These are phyloP conservation scores for Zygotorulaspora florentina DNA, from an alignment of 805 yeast genomes.

Conservation along the genomic window DNA sequence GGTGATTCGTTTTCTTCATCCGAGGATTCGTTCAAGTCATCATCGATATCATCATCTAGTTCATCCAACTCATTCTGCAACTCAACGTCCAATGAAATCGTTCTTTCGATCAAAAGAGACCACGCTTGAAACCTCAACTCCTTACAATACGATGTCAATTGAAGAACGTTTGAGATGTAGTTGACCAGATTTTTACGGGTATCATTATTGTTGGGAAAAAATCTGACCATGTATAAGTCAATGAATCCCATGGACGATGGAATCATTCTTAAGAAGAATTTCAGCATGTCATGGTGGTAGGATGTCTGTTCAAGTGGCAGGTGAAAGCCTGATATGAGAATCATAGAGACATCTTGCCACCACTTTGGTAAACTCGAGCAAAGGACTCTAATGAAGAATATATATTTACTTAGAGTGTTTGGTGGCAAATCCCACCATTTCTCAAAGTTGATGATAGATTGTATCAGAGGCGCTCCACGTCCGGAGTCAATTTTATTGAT, in stretches of 20 bases:
- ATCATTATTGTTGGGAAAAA: slow-evolving; percentile 79
- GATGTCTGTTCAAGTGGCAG: slow-evolving; percentile 31
- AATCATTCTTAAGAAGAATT: slow-evolving; percentile 60
- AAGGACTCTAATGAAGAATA: slow-evolving; percentile 69
- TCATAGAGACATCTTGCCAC: slow-evolving; percentile 76
- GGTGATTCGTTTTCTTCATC: slow-evolving; percentile 35
- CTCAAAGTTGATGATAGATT: slow-evolving; percentile 54
- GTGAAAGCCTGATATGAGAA: slow-evolving; percentile 60
- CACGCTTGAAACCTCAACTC: slow-evolving; percentile 73
- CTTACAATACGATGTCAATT: slow-evolving; percentile 61
- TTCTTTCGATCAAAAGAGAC: slow-evolving; percentile 73
- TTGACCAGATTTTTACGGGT: slow-evolving; percentile 49
- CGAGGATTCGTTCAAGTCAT: slow-evolving; percentile 45
- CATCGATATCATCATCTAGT: slow-evolving; percentile 67
- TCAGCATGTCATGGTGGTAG: slow-evolving; percentile 50
- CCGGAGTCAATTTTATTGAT: slow-evolving; percentile 59
- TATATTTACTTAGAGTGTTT: slow-evolving; percentile 49
- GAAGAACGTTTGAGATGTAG: slow-evolving; percentile 62
- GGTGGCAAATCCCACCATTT: slow-evolving; percentile 54
- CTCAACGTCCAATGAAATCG: slow-evolving; percentile 87
- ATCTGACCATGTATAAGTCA: slow-evolving; percentile 50
- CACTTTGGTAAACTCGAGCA: slow-evolving; percentile 86
- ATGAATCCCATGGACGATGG: slow-evolving; percentile 77
- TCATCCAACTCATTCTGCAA: slow-evolving; percentile 85
- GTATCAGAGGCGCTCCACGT: slow-evolving; percentile 49